Base-by-base conservation (phyloP, 2,329 filamentous ascomycete species). In the Claviceps sp. region DNA sequence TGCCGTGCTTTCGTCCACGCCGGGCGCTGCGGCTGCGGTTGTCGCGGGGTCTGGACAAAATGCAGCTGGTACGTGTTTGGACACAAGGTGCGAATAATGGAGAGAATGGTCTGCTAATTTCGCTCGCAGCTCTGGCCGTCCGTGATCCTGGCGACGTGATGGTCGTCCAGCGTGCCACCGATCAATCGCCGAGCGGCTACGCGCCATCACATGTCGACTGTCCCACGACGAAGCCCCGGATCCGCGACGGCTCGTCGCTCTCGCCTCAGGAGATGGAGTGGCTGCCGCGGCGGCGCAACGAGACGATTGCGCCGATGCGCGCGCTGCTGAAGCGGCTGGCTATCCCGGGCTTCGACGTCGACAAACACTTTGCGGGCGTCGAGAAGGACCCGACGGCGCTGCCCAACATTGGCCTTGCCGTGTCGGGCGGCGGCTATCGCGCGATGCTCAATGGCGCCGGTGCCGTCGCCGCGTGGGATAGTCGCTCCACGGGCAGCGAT, bases 401-500 rank as follows among this genome's bases (percentile, higher is more conserved):
- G 55, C 75, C 75, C 50, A 76, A 74, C 58, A 82, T 95, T 55
- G 88, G 75, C 16, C 78, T 95, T 56, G 86, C 88, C 11, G 72
- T 86, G 45, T 93, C 87, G 0, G 88, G 88, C 13, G 89, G 89
- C 63, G 89, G 89, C 38, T 95, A 93, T 65, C 77, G 89, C 52
- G 88, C 89, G n/a, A 74, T 94, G 70, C 73, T 90, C 71, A 91
- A 86, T 62, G 88, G 87, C 40, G 89, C 84, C 16, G 89, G 89
- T 55, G 84, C 84, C 44, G 60, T 95, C 16, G 79, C 85, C 34
- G 89, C 88, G 0, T 90, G 88, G 58, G 89, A 95, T 65, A 78
- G 69, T 59, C 79, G 89, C 20, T 89, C 85, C 0, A 64, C 72
- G 0, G 66, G 66, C 34, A 67, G 65, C 54, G 57, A 59, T 8